Evolutionary conservation across 2,329 filamentous ascomycete genomes (phyloP).

Genomic region (Neopestalotiopsis clavispora): DNA sequence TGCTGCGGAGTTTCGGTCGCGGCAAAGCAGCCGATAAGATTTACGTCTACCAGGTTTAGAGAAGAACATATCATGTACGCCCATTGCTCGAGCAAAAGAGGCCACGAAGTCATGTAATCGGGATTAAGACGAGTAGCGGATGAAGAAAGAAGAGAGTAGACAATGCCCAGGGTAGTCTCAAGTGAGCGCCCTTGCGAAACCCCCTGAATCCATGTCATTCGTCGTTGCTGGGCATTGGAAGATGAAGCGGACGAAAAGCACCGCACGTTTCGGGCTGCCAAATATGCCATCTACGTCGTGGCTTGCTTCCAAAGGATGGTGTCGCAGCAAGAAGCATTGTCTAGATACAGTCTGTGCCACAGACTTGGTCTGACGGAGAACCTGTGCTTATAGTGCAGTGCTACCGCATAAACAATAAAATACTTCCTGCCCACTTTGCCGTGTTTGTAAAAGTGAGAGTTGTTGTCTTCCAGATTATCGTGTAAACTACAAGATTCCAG

Average conservation of each 20-base stretch:
- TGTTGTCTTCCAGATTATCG: no score
- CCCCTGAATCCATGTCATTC: background rate
- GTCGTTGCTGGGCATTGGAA: slow-evolving; percentile 11
- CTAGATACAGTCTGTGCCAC: background rate
- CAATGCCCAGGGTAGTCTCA: slow-evolving; percentile 9
- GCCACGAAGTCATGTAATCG: slow-evolving; percentile 41
- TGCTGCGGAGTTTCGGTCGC: slow-evolving; percentile 40
- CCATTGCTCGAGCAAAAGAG: slow-evolving; percentile 29
- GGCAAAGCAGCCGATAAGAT: slow-evolving; percentile 36
- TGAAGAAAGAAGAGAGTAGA: background rate
- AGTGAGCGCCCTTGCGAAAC: slow-evolving; percentile 13
- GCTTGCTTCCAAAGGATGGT: background rate
- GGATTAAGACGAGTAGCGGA: slow-evolving; percentile 26
- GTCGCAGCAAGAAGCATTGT: background rate
- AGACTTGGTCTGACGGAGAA: background rate
- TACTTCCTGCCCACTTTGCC: background rate
- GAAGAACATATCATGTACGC: slow-evolving; percentile 41
- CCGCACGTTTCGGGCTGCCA: slow-evolving; percentile 4
- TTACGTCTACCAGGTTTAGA: slow-evolving; percentile 35
- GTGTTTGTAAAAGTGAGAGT: background rate
- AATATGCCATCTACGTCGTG: background rate
- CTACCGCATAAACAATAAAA: slow-evolving; percentile 8
- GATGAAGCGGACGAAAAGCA: slow-evolving; percentile 11
- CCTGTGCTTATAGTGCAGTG: slow-evolving; percentile 10
- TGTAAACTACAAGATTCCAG: no score